Percentiles rank a stretch among this genome's conserved stretches.
Conservation (phyloP, 352 stramenopile species). For the Nannochloropsis limnetica region DNA sequence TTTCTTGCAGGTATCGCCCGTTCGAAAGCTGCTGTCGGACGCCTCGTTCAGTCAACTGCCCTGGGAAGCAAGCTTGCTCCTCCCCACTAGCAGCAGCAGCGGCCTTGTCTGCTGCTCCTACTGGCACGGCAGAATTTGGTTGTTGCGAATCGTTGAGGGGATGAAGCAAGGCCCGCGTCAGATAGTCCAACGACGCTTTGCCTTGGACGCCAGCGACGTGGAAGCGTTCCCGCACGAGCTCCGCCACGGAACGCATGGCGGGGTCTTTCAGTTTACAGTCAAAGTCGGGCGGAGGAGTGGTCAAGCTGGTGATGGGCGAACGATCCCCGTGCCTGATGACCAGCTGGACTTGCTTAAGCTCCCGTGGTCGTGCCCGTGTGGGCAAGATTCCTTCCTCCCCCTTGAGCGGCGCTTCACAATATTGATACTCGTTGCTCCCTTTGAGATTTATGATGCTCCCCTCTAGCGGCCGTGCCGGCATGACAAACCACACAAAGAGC, state of each 20-base stretch:
- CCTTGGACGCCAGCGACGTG: slow-evolving; percentile 17
- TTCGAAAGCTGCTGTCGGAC: neutral
- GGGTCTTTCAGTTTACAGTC: slow-evolving; percentile 21
- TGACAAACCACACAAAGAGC: neutral
- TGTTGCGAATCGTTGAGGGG: neutral
- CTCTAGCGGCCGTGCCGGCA: neutral
- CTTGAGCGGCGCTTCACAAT: neutral
- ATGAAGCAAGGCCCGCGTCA: neutral
- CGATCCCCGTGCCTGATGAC: slow-evolving; percentile 22
- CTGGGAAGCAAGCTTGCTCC: slow-evolving; percentile 5
- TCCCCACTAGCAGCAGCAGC: neutral
- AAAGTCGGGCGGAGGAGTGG: neutral
- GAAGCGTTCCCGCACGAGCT: slow-evolving; percentile 18
- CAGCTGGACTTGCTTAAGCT: neutral
- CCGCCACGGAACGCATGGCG: neutral
- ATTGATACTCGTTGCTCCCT: neutral
- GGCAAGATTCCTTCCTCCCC: neutral
- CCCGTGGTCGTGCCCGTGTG: neutral
- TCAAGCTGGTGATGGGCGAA: slow-evolving; percentile 17
- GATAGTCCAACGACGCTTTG: neutral
- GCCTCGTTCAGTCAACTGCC: slow-evolving; percentile 18
- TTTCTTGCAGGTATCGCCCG: neutral
- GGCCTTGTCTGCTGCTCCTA: neutral
- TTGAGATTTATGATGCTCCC: neutral
- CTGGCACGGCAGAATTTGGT: neutral